Conservation (phyloP, 2,329 filamentous ascomycete species). For the Paecilomyces dactylethromorphus region DNA sequence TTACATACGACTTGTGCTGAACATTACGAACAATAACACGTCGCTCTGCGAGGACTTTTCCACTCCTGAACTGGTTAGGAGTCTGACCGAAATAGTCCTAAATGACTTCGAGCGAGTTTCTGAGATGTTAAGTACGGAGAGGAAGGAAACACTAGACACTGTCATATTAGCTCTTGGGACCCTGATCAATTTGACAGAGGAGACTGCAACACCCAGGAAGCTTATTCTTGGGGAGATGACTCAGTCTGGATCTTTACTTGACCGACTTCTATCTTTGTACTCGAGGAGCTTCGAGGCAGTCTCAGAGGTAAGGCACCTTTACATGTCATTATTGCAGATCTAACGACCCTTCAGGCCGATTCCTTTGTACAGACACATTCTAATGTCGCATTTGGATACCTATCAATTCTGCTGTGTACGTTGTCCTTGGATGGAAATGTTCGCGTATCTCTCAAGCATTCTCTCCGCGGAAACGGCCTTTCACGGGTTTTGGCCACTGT, state of each 20-base stretch:
- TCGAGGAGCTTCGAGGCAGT: constrained; percentile 59
- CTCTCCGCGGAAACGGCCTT: constrained; percentile 44
- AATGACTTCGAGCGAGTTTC: constrained; percentile 23
- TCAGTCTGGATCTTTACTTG: constrained; percentile 43
- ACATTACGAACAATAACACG: constrained; percentile 75
- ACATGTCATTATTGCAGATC: constrained; percentile 8
- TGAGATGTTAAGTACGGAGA: constrained; percentile 25
- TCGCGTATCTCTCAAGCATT: constrained; percentile 34
- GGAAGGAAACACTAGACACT: constrained; percentile 59
- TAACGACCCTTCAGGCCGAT: constrained; percentile 35
- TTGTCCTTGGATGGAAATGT: constrained; percentile 56
- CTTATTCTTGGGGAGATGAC: constrained; percentile 36
- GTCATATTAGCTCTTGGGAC: constrained; percentile 73
- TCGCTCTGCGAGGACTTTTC: constrained; percentile 64
- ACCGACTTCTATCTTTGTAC: constrained; percentile 59
- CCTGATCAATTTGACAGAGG: constrained; percentile 82
- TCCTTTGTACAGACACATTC: constrained; percentile 63
- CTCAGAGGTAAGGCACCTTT: constrained; percentile 54
- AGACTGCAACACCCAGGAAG: constrained; percentile 57
- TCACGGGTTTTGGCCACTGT: constrained; percentile 49
- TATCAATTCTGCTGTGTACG: constrained; percentile 77
- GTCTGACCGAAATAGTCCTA: constrained; percentile 30
- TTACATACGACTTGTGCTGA: constrained; percentile 67
- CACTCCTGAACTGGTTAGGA: constrained; percentile 26
- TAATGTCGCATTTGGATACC: constrained; percentile 79